Evolutionary conservation across 2,329 filamentous ascomycete genomes (phyloP), one percentile per base, ranked within the genome.

Genomic region (Rutstroemia sp.): DNA sequence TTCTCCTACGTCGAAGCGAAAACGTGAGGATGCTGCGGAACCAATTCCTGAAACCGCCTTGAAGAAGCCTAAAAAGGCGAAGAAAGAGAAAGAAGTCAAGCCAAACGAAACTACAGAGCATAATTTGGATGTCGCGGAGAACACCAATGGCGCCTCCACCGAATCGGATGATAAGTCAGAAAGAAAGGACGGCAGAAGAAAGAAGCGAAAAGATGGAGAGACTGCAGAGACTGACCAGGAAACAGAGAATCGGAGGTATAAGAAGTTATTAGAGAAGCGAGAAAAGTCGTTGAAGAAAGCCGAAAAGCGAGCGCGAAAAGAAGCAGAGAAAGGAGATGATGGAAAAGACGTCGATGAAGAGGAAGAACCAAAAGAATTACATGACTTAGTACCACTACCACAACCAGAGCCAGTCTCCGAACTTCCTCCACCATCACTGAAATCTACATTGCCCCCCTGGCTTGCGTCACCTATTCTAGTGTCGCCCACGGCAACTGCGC

Each of bases 371-470:
- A 60, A 64, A 12, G 78, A 82, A 64, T 69, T 84, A 3, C 84
- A 91, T 68, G 89, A 89, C 21, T 76, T 97, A 0, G 83, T 87
- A 56, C 91, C 90, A 6, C 76, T 96, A 19, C 91, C 91, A 7
- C 91, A 96, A 63, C 91, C 89, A 12, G 79, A 80, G 34, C 81
- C 80, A 0, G 76, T 82, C 1, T 73, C 78, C 1, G 78, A 84
- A 47, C 73, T 79, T 30, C 74, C 75, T 1, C 77, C 80, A 51
- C 78, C 79, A 53, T 83, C 86, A 2, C 79, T 80, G n/a, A 91
- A 89, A 70, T 86, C 90, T 30, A 87, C 88, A 1, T 76, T 96
- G 2, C 92, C 92, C 0, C 64, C 77, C 2, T 97, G 92, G 92
- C 77, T 96, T 12, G 83, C 87, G 5, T 79, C 84, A 12, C 91